Evolutionary conservation across 1,284 basidiomycete genomes (phyloP).

Genomic region (Cryptococcus sp.): DNA sequence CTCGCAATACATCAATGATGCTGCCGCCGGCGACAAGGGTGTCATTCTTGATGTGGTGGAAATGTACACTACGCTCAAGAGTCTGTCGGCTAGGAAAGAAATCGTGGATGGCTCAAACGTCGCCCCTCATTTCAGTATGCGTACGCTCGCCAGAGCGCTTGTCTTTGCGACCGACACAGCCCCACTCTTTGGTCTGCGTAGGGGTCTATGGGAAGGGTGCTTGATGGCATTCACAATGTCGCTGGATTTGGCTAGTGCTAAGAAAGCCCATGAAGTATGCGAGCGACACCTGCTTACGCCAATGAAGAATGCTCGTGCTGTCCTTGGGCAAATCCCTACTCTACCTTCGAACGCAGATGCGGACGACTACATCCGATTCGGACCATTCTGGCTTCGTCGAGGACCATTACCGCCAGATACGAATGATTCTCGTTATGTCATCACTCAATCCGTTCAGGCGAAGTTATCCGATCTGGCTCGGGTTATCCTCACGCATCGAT

Average conservation of each 20-base stretch:
- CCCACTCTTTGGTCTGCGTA: conserved; percentile 69
- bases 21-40: conserved; percentile 78
- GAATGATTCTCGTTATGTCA: conserved; percentile 73
- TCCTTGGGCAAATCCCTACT: conserved; percentile 65
- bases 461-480: conserved; percentile 91
- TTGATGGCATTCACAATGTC: conserved; percentile 98
- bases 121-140: conserved; percentile 96
- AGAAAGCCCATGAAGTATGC: conserved; percentile 64
- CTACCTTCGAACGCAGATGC: conserved; percentile 54
- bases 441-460: conserved; percentile 93
- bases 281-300: conserved; percentile 76
- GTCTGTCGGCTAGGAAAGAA: conserved; percentile 70
- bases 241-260: conserved; percentile 70
- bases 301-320: conserved; percentile 73
- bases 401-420: conserved; percentile 58
- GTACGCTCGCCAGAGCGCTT: conserved; percentile 86
- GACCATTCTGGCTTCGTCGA: conserved; percentile 83
- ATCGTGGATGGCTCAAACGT: conserved; percentile 93
- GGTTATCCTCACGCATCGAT: conserved; percentile 81
- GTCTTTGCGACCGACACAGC: conserved; percentile 85
- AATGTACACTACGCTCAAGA: conserved; percentile 80
- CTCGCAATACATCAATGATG: conserved; percentile 81
- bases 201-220: conserved; percentile 93
- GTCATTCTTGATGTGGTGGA: conserved; percentile 88
- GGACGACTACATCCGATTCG: conserved; percentile 74